These are phyloP conservation scores for Macrophomina pseudophaseolina DNA, from an alignment of 2,329 filamentous ascomycete genomes.

Conservation along the genomic window DNA sequence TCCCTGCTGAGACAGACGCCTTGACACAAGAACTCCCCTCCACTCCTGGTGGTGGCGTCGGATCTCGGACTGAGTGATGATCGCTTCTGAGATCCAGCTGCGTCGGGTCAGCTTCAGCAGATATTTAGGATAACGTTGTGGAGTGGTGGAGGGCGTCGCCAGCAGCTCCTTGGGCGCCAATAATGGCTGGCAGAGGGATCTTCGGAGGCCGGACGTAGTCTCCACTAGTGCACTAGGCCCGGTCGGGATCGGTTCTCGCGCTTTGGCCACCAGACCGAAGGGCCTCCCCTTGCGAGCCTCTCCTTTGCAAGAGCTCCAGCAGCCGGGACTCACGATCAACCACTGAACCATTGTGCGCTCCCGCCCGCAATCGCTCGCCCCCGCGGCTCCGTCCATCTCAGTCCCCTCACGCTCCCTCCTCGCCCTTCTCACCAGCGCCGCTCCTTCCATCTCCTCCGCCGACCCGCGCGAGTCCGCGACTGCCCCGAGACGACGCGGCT, in stretches of 20 bases:
- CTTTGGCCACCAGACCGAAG: too few species aligned
- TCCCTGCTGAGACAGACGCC: slow-evolving; percentile 19
- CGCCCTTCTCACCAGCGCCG: slow-evolving; percentile 1
- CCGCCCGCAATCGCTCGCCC: slow-evolving; percentile 21
- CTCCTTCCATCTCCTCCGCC: slow-evolving; percentile 27
- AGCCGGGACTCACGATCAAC: slow-evolving; percentile 18
- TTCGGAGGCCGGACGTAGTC: neutral
- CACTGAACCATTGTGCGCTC: slow-evolving; percentile 21
- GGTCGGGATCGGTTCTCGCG: too few species aligned
- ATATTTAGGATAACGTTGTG: neutral
- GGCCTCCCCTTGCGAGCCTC: neutral
- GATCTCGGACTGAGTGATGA: slow-evolving; percentile 12
- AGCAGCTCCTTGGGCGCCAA: slow-evolving; percentile 21
- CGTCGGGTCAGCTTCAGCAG: slow-evolving; percentile 17
- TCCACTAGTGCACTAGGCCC: too few species aligned
- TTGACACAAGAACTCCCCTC: slow-evolving; percentile 22
- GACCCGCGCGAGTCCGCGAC: slow-evolving; percentile 26
- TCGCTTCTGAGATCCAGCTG: slow-evolving; percentile 14
- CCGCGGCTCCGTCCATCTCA: slow-evolving; percentile 23
- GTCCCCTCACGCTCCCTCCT: slow-evolving; percentile 6
- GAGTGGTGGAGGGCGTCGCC: slow-evolving; percentile 8
- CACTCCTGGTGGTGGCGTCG: slow-evolving; percentile 28
- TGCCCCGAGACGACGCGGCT: slow-evolving; percentile 21
- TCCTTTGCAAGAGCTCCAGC: slow-evolving; percentile 18
- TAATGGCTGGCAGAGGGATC: slow-evolving; percentile 2